Percentiles rank a stretch among this genome's conserved stretches.
phyloP scores from a whole-genome alignment of 2,329 filamentous ascomycete genomes.

The Fusarium sp. region DNA sequence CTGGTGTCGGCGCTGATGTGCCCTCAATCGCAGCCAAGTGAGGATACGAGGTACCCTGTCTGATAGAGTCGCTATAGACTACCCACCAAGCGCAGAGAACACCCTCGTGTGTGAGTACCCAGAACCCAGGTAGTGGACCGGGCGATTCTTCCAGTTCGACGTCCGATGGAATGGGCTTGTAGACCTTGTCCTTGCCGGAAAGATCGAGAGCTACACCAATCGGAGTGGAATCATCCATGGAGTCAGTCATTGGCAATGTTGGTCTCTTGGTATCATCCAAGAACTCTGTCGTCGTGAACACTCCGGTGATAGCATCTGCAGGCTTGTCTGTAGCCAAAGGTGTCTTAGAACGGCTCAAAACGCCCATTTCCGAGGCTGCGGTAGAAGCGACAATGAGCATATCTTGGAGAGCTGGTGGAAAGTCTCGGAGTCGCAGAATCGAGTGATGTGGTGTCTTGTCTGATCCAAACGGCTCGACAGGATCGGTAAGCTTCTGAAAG shows the following conservation, averaged over 20 bases:
- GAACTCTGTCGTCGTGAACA: constrained; percentile 79
- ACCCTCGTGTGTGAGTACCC: constrained; percentile 90
- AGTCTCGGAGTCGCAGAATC: constrained; percentile 79
- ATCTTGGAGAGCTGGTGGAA: constrained; percentile 82
- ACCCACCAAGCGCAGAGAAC: constrained; percentile 90
- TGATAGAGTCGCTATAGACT: constrained; percentile 87
- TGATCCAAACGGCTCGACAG: constrained; percentile 76
- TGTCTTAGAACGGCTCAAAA: constrained; percentile 78
- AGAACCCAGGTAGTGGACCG: constrained; percentile 82
- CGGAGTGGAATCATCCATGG: constrained; percentile 73
- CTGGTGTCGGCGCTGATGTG: constrained; percentile 44
- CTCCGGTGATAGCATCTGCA: constrained; percentile 67
- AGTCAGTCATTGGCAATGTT: constrained; percentile 74
- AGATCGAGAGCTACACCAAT: constrained; percentile 86
- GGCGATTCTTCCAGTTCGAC: constrained; percentile 82
- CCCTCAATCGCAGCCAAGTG: constrained; percentile 67
- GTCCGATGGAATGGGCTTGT: constrained; percentile 79
- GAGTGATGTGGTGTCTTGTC: constrained; percentile 79
- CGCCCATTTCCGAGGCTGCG: constrained; percentile 78
- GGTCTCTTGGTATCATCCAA: constrained; percentile 80
- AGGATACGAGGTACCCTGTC: constrained; percentile 76
- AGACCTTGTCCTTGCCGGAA: constrained; percentile 82
- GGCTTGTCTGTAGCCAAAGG: constrained; percentile 70
- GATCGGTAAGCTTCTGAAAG: constrained; percentile 79
- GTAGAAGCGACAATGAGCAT: constrained; percentile 85